Percentiles rank a stretch among this genome's conserved stretches.
phyloP scores from a whole-genome alignment of 2,329 filamentous ascomycete species.

The Emericellopsis cladophorae region DNA sequence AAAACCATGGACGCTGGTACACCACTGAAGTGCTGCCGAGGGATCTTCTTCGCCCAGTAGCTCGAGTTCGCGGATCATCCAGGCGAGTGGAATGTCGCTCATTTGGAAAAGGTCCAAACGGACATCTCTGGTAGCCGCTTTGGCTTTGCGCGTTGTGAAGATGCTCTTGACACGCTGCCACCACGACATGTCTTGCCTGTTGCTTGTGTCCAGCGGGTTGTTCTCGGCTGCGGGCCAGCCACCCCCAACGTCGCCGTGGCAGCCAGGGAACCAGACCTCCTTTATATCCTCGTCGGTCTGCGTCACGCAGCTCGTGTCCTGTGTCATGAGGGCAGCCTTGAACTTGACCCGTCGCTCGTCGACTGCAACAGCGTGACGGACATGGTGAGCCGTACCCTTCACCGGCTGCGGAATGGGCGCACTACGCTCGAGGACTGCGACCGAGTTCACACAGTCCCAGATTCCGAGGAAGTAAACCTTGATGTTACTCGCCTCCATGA shows the following conservation, averaged over 20 bases:
- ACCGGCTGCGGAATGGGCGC: slow-evolving; percentile 23
- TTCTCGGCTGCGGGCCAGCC: slow-evolving; percentile 28
- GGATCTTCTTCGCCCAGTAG: slow-evolving; percentile 18
- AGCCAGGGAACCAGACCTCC: slow-evolving; percentile 43
- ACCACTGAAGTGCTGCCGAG: slow-evolving; percentile 20
- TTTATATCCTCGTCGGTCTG: slow-evolving; percentile 23
- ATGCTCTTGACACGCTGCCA: slow-evolving; percentile 22
- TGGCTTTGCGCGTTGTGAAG: slow-evolving; percentile 19
- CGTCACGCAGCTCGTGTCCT: slow-evolving; percentile 18
- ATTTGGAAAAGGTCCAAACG: slow-evolving; percentile 24
- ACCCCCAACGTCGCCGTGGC: slow-evolving; percentile 40
- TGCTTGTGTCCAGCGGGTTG: slow-evolving; percentile 9
- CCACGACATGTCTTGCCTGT: slow-evolving; percentile 9
- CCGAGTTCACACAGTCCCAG: slow-evolving; percentile 41
- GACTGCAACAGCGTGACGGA: slow-evolving; percentile 39
- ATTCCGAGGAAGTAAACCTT: slow-evolving; percentile 41
- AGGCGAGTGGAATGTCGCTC: slow-evolving; percentile 35
- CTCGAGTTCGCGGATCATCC: slow-evolving; percentile 38
- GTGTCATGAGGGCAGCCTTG: slow-evolving; percentile 33
- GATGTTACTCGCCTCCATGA: slow-evolving; percentile 18
- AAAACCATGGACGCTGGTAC: slow-evolving; percentile 16
- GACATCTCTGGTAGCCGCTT: slow-evolving; percentile 15
- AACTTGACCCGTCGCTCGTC: slow-evolving; percentile 43
- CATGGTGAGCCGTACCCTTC: slow-evolving; percentile 26
- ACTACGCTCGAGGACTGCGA: slow-evolving; percentile 25